Evolutionary conservation across 805 yeast species (phyloP), one percentile per base, ranked within the genome.

Genomic region (Candida ipomoeae): DNA sequence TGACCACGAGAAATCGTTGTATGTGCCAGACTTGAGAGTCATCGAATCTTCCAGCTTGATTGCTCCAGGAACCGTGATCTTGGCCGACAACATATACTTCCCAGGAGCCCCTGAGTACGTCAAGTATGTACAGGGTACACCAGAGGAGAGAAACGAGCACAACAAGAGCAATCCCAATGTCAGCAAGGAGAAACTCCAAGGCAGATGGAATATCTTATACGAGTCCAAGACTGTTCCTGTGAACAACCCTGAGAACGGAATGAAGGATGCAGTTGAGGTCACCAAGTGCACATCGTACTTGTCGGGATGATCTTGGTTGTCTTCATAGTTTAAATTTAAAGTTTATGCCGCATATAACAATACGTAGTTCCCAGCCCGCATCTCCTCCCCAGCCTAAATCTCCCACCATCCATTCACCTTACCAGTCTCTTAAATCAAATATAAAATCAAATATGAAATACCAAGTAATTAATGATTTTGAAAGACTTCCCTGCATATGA

Each of bases 181-280:
- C 10, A 64, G 61, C 48, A 73, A 73, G 7, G 48, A 48, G 2
- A 48, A 57, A 31, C 69, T 54, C 44, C 41, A 57, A 5, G 79
- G 79, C 1, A 63, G 69, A 41, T 75, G 77, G 78, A 70, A 74
- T 26, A 55, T 73, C 14, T 36, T 71, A 15, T 76, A 76, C 52
- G 70, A 73, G 4, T 60, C 74, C 0, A 44, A 62, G 20, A 63
- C 69, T 1, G 53, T 63, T 5, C 56, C 62, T 8, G 61, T 58
- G 14, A 38, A 39, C 14, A 46, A 52, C 32, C 45, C 55, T 6
- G 54, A 55, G 7, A 52, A 52, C 3, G 54, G 58, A 8, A 32
- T 18, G 17, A 20, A 43, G 6, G 71, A 66, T 55, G 71, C 64
- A 0, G 61, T 70, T 21, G 74, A 69, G 50, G 54, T 71, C 37